Conservation (phyloP, 1,284 basidiomycete genomes). For the Ustilago sp. region DNA sequence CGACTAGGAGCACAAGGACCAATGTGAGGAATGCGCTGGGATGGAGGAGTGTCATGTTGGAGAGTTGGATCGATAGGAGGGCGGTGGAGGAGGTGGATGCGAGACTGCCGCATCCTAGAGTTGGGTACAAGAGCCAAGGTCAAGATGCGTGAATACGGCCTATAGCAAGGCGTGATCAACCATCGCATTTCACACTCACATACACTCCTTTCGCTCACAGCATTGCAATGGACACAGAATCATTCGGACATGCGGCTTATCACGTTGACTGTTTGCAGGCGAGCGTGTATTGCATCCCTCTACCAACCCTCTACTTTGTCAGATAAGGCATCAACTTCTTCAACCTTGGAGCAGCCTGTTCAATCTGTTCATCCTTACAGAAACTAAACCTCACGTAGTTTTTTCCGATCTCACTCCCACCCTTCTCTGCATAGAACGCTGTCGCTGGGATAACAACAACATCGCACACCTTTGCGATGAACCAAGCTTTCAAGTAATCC, state of each 20-base stretch:
- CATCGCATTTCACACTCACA: neutral
- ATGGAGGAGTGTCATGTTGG: constrained; percentile 40
- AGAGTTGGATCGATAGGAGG: constrained; percentile 50
- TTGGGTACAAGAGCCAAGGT: neutral
- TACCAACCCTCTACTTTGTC: constrained; percentile 6
- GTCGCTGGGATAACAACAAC: constrained; percentile 67
- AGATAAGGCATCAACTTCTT: constrained; percentile 45
- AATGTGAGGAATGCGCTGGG: constrained; percentile 48
- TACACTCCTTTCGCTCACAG: neutral
- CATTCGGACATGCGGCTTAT: no score
- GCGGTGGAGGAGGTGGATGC: neutral
- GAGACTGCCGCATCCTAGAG: constrained; percentile 23
- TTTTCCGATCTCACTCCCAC: constrained; percentile 46
- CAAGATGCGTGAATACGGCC: neutral
- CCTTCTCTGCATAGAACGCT: constrained; percentile 62
- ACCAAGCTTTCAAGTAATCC: constrained; percentile 81
- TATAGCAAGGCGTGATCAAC: neutral
- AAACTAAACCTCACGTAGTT: constrained; percentile 65
- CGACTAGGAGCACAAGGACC: constrained; percentile 15
- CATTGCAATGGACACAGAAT: neutral
- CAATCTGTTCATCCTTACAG: constrained; percentile 66
- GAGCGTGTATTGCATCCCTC: neutral
- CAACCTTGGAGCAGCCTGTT: constrained; percentile 55
- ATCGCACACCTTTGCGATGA: constrained; percentile 65
- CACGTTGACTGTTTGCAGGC: no score